Percentiles rank a stretch among this genome's conserved stretches.
Evolutionary conservation across 2,329 filamentous ascomycete genomes (phyloP).

Genomic region (Pseudopithomyces maydicus): DNA sequence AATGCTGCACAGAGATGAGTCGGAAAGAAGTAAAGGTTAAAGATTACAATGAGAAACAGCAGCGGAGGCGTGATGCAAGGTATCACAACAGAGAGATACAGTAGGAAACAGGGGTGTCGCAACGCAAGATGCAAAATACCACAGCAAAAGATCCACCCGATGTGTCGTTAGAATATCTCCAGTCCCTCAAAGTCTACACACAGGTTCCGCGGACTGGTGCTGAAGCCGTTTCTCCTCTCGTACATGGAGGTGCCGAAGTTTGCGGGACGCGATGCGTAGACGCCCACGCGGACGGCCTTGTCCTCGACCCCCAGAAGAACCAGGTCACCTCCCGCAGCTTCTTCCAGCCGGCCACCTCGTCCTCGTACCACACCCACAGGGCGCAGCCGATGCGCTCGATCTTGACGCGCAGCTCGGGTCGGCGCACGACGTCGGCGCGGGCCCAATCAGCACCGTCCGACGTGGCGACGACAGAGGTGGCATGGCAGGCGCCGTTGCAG

Average conservation of each 20-base stretch:
- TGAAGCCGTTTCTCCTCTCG: conserved; percentile 34
- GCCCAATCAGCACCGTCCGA: conserved; percentile 64
- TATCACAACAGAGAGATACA: not conserved
- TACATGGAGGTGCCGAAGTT: conserved; percentile 49
- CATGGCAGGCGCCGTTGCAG: conserved; percentile 58
- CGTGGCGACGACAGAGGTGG: conserved; percentile 62
- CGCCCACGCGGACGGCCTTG: conserved; percentile 62
- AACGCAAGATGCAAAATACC: not conserved
- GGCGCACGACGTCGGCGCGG: conserved; percentile 44
- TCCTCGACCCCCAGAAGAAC: conserved; percentile 66
- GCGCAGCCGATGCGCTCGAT: conserved; percentile 61
- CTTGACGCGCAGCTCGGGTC: conserved; percentile 59
- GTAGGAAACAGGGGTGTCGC: not conserved
- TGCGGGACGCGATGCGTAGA: conserved; percentile 62
- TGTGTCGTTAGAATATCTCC: conserved; percentile 41
- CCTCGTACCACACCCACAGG: conserved; percentile 63
- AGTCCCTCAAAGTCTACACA: conserved; percentile 49
- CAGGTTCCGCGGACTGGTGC: conserved; percentile 38
- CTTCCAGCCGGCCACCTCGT: conserved; percentile 54
- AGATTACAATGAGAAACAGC: not conserved
- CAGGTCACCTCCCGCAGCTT: conserved; percentile 65
- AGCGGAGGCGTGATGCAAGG: conserved; percentile 1
- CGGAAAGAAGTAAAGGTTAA: not conserved
- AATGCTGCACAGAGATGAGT: not conserved
- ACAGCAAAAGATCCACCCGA: not conserved